Conservation (phyloP, 305 asterid species). For the Fraxinus albicans region DNA sequence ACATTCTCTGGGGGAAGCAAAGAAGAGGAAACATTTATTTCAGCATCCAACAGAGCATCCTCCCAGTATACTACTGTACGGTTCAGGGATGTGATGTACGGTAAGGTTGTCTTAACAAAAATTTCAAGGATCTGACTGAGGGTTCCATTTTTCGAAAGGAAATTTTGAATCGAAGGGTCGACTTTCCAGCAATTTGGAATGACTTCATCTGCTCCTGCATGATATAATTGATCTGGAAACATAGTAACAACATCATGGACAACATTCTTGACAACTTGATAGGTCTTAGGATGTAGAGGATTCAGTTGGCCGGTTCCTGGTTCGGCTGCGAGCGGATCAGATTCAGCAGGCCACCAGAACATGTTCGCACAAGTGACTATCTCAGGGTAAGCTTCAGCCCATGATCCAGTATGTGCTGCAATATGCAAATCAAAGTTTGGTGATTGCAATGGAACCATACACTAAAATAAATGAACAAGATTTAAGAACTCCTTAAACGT, state of each 20-base stretch:
- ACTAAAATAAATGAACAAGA: background rate
- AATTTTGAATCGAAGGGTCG: slow-evolving; percentile 52
- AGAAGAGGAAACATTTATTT: slow-evolving; percentile 46
- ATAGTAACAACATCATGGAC: slow-evolving; percentile 47
- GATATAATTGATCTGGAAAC: slow-evolving; percentile 75
- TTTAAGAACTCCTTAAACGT: background rate
- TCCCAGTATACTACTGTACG: slow-evolving; percentile 89
- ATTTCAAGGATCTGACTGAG: slow-evolving; percentile 64
- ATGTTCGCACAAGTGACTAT: slow-evolving; percentile 71
- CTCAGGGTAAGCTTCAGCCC: slow-evolving; percentile 85
- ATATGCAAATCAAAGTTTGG: background rate
- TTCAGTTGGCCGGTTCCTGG: slow-evolving; percentile 95
- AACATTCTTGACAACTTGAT: slow-evolving; percentile 58
- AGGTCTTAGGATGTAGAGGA: slow-evolving; percentile 70
- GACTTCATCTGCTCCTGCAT: slow-evolving; percentile 85
- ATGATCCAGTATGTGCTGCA: slow-evolving; percentile 93
- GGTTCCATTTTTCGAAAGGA: slow-evolving; percentile 58
- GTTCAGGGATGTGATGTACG: slow-evolving; percentile 61
- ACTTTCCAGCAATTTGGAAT: slow-evolving; percentile 76
- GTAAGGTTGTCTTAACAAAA: slow-evolving; percentile 63
- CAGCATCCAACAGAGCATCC: slow-evolving; percentile 60
- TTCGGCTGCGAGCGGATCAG: slow-evolving; percentile 67
- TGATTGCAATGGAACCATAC: background rate
- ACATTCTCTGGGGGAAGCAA: slow-evolving; percentile 57
- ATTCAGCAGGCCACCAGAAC: slow-evolving; percentile 84